phyloP scores from a whole-genome alignment of 164 flowering plant species.

The Magnolia changhungtana region DNA sequence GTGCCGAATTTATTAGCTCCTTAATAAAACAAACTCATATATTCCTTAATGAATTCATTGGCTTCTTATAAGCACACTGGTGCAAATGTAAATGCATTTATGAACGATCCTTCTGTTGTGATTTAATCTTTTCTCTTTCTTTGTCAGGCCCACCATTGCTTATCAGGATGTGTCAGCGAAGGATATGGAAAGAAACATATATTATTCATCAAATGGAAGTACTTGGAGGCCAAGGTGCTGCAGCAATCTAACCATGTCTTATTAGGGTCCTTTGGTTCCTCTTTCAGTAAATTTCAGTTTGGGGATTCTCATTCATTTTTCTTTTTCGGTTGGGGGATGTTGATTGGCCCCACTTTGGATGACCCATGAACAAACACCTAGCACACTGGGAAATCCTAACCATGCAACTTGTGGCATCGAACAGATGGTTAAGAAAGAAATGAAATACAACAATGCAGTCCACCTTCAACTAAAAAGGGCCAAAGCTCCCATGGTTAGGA shows the following conservation, averaged over 20 bases:
- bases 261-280: neutral
- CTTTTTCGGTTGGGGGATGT: too few relatives aligned
- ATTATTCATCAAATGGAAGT: conserved; percentile 84
- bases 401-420: too few relatives aligned
- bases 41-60: neutral
- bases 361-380: too few relatives aligned
- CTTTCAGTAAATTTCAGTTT: conserved; percentile 4
- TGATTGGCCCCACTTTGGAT: too few relatives aligned
- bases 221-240: conserved; percentile 90
- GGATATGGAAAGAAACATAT: conserved; percentile 63
- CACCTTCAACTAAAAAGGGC: too few relatives aligned
- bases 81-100: neutral
- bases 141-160: conserved; percentile 66
- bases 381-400: too few relatives aligned
- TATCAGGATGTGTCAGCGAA: conserved; percentile 42
- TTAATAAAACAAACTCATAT: neutral
- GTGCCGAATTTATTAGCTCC: neutral
- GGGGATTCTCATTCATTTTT: neutral
- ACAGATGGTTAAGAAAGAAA: too few relatives aligned
- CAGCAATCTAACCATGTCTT: neutral
- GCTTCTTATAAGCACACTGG: neutral
- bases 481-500: too few relatives aligned
- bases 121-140: neutral
- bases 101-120: neutral
- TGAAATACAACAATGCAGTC: too few relatives aligned